Percentiles rank a stretch among this genome's conserved stretches.
Evolutionary conservation across 495 filamentous ascomycete genomes (phyloP).

Genomic region (Darksidea phi): DNA sequence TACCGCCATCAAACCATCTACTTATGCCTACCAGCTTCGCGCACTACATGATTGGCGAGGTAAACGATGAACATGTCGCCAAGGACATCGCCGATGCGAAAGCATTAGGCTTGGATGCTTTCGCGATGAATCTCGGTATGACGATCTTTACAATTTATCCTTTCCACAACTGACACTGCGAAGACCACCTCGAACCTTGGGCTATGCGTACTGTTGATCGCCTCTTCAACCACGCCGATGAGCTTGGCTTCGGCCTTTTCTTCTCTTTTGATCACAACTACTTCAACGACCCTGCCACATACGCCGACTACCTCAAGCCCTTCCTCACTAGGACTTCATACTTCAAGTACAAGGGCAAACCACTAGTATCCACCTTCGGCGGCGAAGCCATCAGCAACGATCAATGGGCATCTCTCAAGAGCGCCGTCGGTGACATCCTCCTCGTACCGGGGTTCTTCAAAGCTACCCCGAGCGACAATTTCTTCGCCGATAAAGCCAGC

Average conservation of each 20-base stretch:
- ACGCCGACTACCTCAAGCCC: conserved; percentile 4
- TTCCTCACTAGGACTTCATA: conserved; percentile 15
- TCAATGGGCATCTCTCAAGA: conserved; percentile 19
- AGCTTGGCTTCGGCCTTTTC: conserved; percentile 23
- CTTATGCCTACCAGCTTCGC: conserved; percentile 14
- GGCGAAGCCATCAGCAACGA: conserved; percentile 10
- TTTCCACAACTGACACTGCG: background rate
- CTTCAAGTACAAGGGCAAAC: conserved; percentile 22
- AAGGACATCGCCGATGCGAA: conserved; percentile 25
- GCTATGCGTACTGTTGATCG: conserved; percentile 11
- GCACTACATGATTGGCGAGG: conserved; percentile 31
- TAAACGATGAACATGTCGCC: conserved; percentile 19
- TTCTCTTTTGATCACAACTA: conserved; percentile 24
- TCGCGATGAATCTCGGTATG: conserved; percentile 26
- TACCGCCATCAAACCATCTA: background rate
- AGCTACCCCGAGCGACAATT: background rate
- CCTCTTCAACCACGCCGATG: conserved; percentile 24
- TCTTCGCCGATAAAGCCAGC: conserved; percentile 4
- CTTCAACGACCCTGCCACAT: conserved; percentile 10
- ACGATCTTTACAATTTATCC: background rate
- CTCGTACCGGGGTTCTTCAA: conserved; percentile 27
- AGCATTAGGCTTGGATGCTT: conserved; percentile 18
- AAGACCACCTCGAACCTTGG: conserved; percentile 4
- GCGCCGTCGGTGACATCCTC: conserved; percentile 7
- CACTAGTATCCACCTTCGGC: conserved; percentile 24